Evolutionary conservation across 2,329 filamentous ascomycete species (phyloP), one percentile per base, ranked within the genome.

Genomic region (Colletotrichum plurivorum): DNA sequence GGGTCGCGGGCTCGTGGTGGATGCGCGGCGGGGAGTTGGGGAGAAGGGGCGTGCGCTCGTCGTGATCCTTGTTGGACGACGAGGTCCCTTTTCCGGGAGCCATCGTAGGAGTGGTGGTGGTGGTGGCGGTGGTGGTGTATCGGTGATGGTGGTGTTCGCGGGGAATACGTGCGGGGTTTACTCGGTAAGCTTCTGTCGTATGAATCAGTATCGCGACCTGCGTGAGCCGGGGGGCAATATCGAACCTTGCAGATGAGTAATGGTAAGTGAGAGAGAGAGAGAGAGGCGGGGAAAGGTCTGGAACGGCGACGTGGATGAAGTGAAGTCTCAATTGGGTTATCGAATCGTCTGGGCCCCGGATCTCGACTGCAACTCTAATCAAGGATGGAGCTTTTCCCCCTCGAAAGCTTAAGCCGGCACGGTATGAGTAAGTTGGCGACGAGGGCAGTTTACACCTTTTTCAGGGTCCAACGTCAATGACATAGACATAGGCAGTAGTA

Each of bases 31-130:
- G 45, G n/a, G 45, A 48, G 45, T n/a, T 20, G 6, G 59, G 49
- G 49, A 69, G 13, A 9, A 69, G 62, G 5, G 66, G 66, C 48
- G 66, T 69, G 49, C 66, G 55, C 43, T 69, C 66, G 13, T 64
- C 53, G 9, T 41, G 16, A 25, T 53, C 25, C 16, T 48, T 15
- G 20, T 39, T 39, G 31, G 31, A 36, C 31, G 31, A 36, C 31
- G 31, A 36, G 31, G 31, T 36, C 13, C 20, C 12, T 22, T 54
- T 22, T 52, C 52, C 22, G 22, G 55, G 43, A 41, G 45, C 62
- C 66, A 69, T 69, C 2, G 12, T 46, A 8, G 41, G 8, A n/a
- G 41, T 43, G 31, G 31, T 36, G 31, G 31, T 31, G 27, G 27
- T 31, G 22, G 22, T 4, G 39, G 39, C 20, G 39, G 10, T 43